Percentiles rank a stretch among this genome's conserved stretches.
phyloP scores from a whole-genome alignment of 2,329 filamentous ascomycete genomes.

The Ophiocordyceps sinensis region DNA sequence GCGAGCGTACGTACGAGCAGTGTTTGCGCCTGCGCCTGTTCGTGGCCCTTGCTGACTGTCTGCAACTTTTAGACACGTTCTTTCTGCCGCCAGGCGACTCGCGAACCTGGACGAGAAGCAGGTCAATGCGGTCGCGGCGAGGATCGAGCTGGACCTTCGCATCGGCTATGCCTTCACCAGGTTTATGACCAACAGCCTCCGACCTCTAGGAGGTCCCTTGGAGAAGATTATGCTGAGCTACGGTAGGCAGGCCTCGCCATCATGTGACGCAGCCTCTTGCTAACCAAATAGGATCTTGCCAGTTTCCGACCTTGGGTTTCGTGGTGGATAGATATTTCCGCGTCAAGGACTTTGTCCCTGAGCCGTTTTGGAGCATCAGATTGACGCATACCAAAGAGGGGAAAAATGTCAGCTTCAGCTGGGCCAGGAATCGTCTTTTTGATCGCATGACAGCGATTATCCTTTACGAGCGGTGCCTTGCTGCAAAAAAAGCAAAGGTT shows the following conservation, averaged over 20 bases:
- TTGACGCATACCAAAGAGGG: constrained; percentile 64
- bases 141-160: constrained; percentile 84
- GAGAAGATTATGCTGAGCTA: constrained; percentile 62
- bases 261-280: not conserved
- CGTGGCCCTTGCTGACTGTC: not conserved
- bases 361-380: constrained; percentile 86
- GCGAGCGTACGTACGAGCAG: constrained; percentile 45
- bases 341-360: constrained; percentile 85
- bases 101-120: constrained; percentile 71
- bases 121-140: constrained; percentile 71
- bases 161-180: constrained; percentile 90
- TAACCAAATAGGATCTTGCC: constrained; percentile 55
- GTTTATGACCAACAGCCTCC: constrained; percentile 68
- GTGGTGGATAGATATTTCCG: constrained; percentile 93
- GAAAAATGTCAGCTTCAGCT: constrained; percentile 71
- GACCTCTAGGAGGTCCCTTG: constrained; percentile 53
- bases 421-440: constrained; percentile 72
- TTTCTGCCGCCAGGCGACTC: constrained; percentile 66
- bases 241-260: constrained; percentile 32
- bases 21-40: constrained; percentile 1
- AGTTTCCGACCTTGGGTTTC: constrained; percentile 93
- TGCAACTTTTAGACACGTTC: constrained; percentile 51
- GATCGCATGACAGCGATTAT: constrained; percentile 70
- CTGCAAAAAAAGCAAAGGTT: constrained; percentile 63
- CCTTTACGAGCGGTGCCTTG: constrained; percentile 73